These are phyloP conservation scores for Macrolepiota albuminosa DNA, from an alignment of 768 basidiomycete genomes.

Conservation along the genomic window DNA sequence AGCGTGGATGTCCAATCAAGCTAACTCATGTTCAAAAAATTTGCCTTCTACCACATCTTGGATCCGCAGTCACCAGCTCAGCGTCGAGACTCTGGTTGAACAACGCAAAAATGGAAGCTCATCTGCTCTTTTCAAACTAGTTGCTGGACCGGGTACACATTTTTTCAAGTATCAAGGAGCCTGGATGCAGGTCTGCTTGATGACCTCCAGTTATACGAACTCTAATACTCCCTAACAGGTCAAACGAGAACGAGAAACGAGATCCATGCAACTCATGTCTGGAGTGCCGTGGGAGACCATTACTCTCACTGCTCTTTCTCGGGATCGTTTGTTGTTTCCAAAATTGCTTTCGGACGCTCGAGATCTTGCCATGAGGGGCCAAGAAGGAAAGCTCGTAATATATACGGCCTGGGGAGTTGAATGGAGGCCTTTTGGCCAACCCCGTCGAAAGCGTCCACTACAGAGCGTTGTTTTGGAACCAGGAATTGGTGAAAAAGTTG, in stretches of 20 bases:
- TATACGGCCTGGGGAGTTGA: constrained; percentile 96
- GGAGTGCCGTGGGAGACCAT: constrained; percentile 98
- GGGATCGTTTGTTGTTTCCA: constrained; percentile 80
- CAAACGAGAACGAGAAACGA: constrained; percentile 90
- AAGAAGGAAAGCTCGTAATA: constrained; percentile 93
- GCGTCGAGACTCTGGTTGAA: constrained; percentile 89
- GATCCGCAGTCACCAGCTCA: constrained; percentile 85
- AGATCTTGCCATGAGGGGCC: constrained; percentile 75
- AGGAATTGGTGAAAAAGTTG: constrained; percentile 83
- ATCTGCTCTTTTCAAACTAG: constrained; percentile 85
- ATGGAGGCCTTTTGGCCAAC: constrained; percentile 94
- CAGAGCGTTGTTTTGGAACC: constrained; percentile 83
- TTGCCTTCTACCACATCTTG: constrained; percentile 33
- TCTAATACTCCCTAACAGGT: constrained; percentile 46
- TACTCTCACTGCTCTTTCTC: constrained; percentile 86
- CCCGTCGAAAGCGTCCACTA: constrained; percentile 80
- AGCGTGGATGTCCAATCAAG: constrained; percentile 86
- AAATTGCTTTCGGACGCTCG: constrained; percentile 83
- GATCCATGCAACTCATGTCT: constrained; percentile 86
- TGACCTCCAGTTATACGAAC: not conserved
- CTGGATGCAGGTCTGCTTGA: constrained; percentile 83
- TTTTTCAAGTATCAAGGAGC: constrained; percentile 86
- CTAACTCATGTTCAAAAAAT: constrained; percentile 25
- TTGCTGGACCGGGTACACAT: constrained; percentile 93
- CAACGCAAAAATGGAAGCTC: constrained; percentile 89